These are phyloP conservation scores for Dioszegia hungarica DNA, from an alignment of 768 basidiomycete genomes.

Conservation along the genomic window DNA sequence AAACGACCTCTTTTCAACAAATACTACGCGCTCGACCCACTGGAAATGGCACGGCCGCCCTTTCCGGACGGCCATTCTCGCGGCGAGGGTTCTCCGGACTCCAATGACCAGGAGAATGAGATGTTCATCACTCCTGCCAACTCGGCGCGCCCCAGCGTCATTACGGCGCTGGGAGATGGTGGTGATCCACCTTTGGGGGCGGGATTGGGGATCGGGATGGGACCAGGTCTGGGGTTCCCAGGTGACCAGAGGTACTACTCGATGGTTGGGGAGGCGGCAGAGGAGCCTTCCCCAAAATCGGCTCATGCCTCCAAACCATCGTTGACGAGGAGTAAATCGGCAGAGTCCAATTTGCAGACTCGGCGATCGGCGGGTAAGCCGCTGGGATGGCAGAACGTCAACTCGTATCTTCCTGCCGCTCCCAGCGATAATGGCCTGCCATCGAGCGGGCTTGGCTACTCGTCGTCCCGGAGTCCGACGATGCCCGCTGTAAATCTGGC, in stretches of 20 bases:
- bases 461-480: not conserved
- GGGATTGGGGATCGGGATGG: not conserved
- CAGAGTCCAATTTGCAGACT: not conserved
- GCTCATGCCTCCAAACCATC: not conserved
- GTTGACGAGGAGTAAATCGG: not conserved
- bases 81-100: not conserved
- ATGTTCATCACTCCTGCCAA: conserved; percentile 1
- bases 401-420: too few species aligned
- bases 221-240: not conserved
- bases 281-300: not conserved
- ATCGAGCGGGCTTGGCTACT: too few species aligned
- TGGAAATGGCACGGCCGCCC: not conserved
- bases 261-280: not conserved
- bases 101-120: not conserved
- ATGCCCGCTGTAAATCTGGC: not conserved
- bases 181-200: not conserved
- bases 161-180: not conserved
- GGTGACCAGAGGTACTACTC: not conserved
- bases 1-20: too few species aligned
- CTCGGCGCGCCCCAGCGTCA: conserved; percentile 1
- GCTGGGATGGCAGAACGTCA: not conserved
- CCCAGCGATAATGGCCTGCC: too few species aligned
- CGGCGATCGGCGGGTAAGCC: not conserved
- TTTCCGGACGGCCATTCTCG: not conserved
- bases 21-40: too few species aligned